A percentile compares a stretch with the other conserved stretches of the same genome.
These are phyloP conservation scores for Fusarium sororula DNA, from an alignment of 2,329 filamentous ascomycete genomes.

Conservation along the genomic window DNA sequence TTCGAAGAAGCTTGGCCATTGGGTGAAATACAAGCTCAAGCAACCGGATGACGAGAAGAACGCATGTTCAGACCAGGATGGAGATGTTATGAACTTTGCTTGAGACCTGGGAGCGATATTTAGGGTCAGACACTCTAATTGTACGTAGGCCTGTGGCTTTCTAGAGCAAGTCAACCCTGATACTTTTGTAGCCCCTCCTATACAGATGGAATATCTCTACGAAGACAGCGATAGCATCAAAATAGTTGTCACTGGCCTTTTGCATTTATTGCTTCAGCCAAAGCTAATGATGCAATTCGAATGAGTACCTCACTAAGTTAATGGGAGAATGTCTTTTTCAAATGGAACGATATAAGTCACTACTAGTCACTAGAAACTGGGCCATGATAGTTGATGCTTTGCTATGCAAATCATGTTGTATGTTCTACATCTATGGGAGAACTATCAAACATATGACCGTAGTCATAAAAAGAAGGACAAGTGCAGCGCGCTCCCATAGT, in stretches of 20 bases:
- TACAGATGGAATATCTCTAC: background rate
- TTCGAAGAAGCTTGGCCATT: fast-evolving
- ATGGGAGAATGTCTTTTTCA: background rate
- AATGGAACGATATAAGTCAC: fast-evolving
- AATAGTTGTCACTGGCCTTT: too few relatives aligned
- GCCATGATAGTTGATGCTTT: background rate
- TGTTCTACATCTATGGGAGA: background rate
- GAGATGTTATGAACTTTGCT: background rate
- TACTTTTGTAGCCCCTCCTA: too few relatives aligned
- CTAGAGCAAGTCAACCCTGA: background rate
- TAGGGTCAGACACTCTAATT: fast-evolving
- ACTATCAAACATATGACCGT: too few relatives aligned
- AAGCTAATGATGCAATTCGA: too few relatives aligned
- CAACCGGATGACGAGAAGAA: background rate
- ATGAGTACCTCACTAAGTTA: too few relatives aligned
- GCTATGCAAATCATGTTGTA: background rate
- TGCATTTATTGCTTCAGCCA: too few relatives aligned
- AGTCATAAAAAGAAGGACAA: too few relatives aligned
- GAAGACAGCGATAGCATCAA: background rate
- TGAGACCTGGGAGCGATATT: too few relatives aligned
- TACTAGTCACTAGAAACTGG: too few relatives aligned
- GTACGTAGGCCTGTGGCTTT: fast-evolving
- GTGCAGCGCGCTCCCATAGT: too few relatives aligned
- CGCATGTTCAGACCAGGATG: too few relatives aligned
- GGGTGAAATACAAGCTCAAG: background rate